Conservation (phyloP, 257 asterid genomes). For the Avicennia marina region DNA sequence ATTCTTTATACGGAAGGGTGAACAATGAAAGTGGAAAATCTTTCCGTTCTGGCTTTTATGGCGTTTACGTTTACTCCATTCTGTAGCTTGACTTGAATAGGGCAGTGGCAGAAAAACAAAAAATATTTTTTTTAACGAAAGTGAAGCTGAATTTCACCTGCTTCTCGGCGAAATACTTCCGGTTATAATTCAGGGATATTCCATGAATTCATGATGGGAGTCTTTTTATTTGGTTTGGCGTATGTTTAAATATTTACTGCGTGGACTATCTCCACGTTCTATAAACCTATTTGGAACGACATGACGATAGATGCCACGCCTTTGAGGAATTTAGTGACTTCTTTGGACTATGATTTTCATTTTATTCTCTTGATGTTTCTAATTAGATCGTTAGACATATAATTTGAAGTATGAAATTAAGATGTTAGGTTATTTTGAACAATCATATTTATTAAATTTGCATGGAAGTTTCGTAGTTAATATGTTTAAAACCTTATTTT, state of each 20-base stretch:
- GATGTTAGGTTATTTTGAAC: conserved; percentile 6
- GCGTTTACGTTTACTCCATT: neutral
- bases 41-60: neutral
- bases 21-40: neutral
- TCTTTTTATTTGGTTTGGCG: neutral
- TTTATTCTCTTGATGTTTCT: neutral
- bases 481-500: too few species aligned
- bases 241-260: too few species aligned
- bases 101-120: neutral
- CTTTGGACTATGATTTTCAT: neutral
- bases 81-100: conserved; percentile 10
- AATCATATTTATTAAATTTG: neutral
- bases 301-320: neutral
- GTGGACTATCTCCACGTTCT: too few species aligned
- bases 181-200: neutral
- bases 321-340: neutral
- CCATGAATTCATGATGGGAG: neutral
- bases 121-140: too few species aligned
- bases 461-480: neutral
- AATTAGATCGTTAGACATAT: neutral
- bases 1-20: neutral
- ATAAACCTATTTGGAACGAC: neutral
- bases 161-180: neutral
- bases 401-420: conserved; percentile 4
- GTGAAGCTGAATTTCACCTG: neutral